Percentiles rank a stretch among this genome's conserved stretches.
Evolutionary conservation across 495 filamentous ascomycete species (phyloP).

Genomic region (Talaromyces trachyspermus): DNA sequence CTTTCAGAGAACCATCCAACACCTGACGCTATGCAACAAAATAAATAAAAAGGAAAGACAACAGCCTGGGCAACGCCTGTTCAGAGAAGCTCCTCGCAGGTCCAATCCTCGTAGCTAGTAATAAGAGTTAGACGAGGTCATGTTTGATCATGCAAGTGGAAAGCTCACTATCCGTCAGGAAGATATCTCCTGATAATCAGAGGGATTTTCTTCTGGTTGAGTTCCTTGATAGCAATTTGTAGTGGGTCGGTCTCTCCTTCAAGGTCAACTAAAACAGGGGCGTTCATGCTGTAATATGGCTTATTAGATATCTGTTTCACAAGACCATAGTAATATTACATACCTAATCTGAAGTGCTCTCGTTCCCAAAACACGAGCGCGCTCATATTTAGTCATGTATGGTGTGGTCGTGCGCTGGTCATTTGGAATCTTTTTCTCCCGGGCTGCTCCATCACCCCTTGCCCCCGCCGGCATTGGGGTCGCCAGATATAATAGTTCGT

Average conservation of each 20-base stretch:
- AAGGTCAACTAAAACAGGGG: constrained; percentile 90
- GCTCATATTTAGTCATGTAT: constrained; percentile 99
- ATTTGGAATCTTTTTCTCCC: constrained; percentile 84
- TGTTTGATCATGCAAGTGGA: background rate
- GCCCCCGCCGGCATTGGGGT: constrained; percentile 58
- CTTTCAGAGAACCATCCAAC: constrained; percentile 18
- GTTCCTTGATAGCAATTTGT: constrained; percentile 94
- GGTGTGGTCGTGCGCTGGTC: constrained; percentile 88
- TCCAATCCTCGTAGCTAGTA: constrained; percentile 95
- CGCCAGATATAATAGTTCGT: constrained; percentile 64
- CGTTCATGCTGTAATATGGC: constrained; percentile 70
- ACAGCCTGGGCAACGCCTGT: background rate
- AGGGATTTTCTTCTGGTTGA: constrained; percentile 97
- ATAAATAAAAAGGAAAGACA: constrained; percentile 6
- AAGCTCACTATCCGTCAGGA: constrained; percentile 88
- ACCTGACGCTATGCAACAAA: constrained; percentile 37
- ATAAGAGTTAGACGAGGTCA: constrained; percentile 14
- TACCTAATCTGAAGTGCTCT: constrained; percentile 94
- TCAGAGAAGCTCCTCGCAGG: constrained; percentile 84
- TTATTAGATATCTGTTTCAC: constrained; percentile 10
- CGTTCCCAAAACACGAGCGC: constrained; percentile 85
- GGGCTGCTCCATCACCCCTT: constrained; percentile 52
- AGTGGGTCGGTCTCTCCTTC: constrained; percentile 97
- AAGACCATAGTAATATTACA: constrained; percentile 18
- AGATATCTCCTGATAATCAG: constrained; percentile 90